Evolutionary conservation across 768 basidiomycete genomes (phyloP).

Genomic region (Hortiboletus flavorubellus): DNA sequence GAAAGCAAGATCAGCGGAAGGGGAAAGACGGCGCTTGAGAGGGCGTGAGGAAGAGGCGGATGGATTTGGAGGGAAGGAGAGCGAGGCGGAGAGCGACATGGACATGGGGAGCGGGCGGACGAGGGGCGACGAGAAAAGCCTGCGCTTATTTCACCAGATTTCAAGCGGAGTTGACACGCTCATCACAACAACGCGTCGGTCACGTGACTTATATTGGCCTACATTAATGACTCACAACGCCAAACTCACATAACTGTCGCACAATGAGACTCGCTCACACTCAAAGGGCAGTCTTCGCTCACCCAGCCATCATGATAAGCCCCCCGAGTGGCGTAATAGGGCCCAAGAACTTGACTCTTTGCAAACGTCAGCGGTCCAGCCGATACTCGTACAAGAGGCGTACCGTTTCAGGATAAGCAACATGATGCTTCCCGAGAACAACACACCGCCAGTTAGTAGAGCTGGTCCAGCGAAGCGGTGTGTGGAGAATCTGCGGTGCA

Average conservation of each 20-base stretch:
- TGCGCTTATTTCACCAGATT: conserved; percentile 31
- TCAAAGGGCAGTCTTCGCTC: conserved; percentile 22
- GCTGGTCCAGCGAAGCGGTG: conserved; percentile 69
- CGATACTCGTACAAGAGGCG: conserved; percentile 3
- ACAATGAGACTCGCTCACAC: conserved; percentile 3
- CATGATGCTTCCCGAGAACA: conserved; percentile 67
- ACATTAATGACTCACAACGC: conserved; percentile 35
- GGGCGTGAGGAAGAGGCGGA: conserved; percentile 28
- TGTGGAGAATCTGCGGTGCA: conserved; percentile 55
- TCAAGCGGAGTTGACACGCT: conserved; percentile 46
- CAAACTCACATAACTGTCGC: conserved; percentile 50
- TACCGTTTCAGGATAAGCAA: conserved; percentile 49
- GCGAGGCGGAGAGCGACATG: conserved; percentile 22
- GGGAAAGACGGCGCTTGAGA: conserved; percentile 47
- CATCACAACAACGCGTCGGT: conserved; percentile 32
- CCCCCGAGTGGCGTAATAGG: conserved; percentile 70
- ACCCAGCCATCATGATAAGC: conserved; percentile 65
- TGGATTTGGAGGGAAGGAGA: conserved; percentile 24
- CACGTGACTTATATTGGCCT: conserved; percentile 35
- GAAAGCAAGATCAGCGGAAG: conserved; percentile 51
- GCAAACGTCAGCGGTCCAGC: conserved; percentile 2
- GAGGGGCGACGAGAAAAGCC: conserved; percentile 12
- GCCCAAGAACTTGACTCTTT: conserved; percentile 50
- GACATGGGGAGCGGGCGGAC: background rate
- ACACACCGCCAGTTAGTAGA: conserved; percentile 49